Conservation (phyloP, 345 rosid species). For the Salix purpurea region DNA sequence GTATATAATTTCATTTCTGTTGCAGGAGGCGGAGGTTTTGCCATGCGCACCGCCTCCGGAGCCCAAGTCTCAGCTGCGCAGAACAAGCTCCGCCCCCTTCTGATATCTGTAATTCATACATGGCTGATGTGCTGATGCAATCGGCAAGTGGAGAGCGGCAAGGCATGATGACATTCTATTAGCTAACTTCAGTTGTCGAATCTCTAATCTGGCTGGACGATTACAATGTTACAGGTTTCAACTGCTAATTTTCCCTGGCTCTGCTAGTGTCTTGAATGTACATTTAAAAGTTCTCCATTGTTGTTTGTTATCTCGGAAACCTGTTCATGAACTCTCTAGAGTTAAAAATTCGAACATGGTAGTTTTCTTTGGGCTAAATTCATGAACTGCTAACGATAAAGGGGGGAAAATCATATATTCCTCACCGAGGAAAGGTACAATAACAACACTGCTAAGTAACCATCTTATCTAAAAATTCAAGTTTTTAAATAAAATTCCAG, state of each 20-base stretch:
- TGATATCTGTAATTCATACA: neutral
- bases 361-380: too few species aligned
- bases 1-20: neutral
- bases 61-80: neutral
- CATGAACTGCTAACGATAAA: neutral
- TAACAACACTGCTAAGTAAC: too few species aligned
- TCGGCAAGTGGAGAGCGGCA: neutral
- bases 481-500: rapidly evolving
- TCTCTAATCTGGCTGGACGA: neutral
- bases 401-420: neutral
- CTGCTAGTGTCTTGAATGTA: neutral
- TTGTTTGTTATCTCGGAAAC: neutral
- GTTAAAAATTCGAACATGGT: too few species aligned
- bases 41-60: neutral
- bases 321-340: neutral
- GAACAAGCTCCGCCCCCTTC: neutral
- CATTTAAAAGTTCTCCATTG: neutral
- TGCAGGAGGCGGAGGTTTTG: neutral
- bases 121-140: neutral
- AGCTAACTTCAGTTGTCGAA: neutral
- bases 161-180: neutral
- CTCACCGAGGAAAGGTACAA: too few species aligned
- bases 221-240: neutral
- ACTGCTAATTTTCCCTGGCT: neutral
- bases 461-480: too few species aligned